Evolutionary conservation across 2,329 filamentous ascomycete genomes (phyloP).

Genomic region (Raffaelea albimanens): DNA sequence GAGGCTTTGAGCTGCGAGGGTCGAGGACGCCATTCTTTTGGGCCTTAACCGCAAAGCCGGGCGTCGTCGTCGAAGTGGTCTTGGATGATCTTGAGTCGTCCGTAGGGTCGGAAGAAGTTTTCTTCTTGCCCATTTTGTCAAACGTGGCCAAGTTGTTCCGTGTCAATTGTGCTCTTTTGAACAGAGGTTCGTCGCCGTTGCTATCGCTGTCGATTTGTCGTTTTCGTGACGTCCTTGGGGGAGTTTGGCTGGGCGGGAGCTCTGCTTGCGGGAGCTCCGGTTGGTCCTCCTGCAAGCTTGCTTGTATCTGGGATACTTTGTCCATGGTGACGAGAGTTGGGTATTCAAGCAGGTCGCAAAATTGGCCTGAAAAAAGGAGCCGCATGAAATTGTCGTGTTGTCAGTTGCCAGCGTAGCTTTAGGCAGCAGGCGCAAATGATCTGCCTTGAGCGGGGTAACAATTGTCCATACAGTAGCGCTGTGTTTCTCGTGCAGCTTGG

Average conservation of each 20-base stretch:
- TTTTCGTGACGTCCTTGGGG: conserved; percentile 3
- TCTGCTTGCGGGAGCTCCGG: conserved; percentile 4
- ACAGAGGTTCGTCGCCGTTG: conserved; percentile 1
- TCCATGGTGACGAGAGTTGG: conserved; percentile 5
- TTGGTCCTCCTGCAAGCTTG: no score
- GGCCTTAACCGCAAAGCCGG: conserved; percentile 9
- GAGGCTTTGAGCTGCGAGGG: conserved; percentile 10
- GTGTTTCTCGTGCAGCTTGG: no score
- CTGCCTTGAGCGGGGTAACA: no score
- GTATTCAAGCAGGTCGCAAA: no score
- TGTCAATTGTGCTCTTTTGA: conserved; percentile 5
- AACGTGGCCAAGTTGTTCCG: conserved; percentile 6
- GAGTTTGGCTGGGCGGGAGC: not conserved
- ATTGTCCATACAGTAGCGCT: no score
- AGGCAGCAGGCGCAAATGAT: no score
- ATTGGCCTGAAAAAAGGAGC: not conserved
- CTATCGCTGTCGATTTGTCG: conserved; percentile 3
- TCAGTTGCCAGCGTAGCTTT: no score
- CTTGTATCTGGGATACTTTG: no score
- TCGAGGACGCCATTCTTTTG: conserved; percentile 13
- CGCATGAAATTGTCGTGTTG: no score
- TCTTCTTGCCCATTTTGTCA: conserved; percentile 5
- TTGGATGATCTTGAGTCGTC: not conserved
- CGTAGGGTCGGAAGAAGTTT: not conserved
- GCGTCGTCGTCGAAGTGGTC: conserved; percentile 6